Base-by-base conservation (phyloP, 2,329 filamentous ascomycete genomes). In the Microsporum audouinii region DNA sequence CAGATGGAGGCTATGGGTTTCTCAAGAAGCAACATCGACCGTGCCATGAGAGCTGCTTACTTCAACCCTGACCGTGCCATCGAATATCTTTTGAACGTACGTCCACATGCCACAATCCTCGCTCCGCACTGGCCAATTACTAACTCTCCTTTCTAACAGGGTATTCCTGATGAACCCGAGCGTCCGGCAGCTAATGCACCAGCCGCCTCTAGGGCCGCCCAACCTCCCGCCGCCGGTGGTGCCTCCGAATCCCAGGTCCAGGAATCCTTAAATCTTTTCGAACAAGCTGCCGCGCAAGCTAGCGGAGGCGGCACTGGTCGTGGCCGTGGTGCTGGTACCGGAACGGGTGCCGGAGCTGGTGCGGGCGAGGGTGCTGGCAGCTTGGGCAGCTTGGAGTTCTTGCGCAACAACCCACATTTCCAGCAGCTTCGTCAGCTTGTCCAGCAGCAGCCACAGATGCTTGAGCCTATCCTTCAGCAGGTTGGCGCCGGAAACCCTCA, bases 1-100 rank as follows among this genome's bases (percentile, higher is more conserved):
- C 90, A 91, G 72, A 96, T 99, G 91, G 91, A 96, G 77, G 88
- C 87, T 66, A 99, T 99, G 94, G 94, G 94, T 6, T 99, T 99
- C 68, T 84, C 89, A 70, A 84, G 91, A 70, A 79, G 84, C 59
- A 88, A 95, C 71, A 96, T 96, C 67, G 91, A 96, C 68, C 84
- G 88, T 56, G 94, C 94, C 58, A 94, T 99, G 87, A 88, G 92
- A 70, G 94, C 94, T 65, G 94, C 94, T 12, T 99, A 89, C 76
- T 95, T 88, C 81, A 99, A 99, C 78, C 91, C 92, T 12, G 92
- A 97, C 74, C 90, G 94, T 69, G 94, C 94, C 60, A 92, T 99
- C 61, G 94, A 99, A 75, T 99, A 99, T 71, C 84, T 99, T 10
- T 74, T 99, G 71, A 96, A 78, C 67, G 90, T 94, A 74, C 76